Base-by-base conservation (phyloP, 1,139 yeast species). In the Williopsis jadinii region DNA sequence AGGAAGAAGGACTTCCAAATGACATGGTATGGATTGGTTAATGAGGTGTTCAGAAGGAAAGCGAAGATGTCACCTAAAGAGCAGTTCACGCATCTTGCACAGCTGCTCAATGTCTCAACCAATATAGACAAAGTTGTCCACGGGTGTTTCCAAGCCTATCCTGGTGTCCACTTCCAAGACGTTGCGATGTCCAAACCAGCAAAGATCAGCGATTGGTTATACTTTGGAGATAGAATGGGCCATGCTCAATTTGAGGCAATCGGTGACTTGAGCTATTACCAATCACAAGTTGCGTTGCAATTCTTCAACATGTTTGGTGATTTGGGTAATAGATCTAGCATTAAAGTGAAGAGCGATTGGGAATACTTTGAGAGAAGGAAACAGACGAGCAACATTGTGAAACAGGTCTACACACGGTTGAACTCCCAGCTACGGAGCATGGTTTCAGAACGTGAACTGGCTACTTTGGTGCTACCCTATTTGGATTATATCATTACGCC, bases 81-180 rank as follows among this genome's bases (percentile, higher is more conserved):
- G 30, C 75, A 77, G 48, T 76, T 78, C 45, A 56, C 60, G 30
- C 54, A 60, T 8, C 51, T 84, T 41, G 63, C 78, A 5, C 66
- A 70, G 1, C 64, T 70, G 5, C 63, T 81, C 6, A 60, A 66
- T 6, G 69, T 71, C 29, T 68, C 64, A 29, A 71, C 72, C 41
- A 74, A 51, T 40, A 63, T 71, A 47, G 95, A 85, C 40, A 82
- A 77, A 51, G 76, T 88, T 9, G 60, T 84, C 2, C 69, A 69
- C 47, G 95, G 95, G 2, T 82, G 92, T 53, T 90, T 87, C 61
- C 73, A 81, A 38, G 62, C 72, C 36, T 87, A 81, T 56, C 74
- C 71, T 1, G 59, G 57, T 2, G 66, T 75, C 46, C 70, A 77
- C 44, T 75, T 73, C 50, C 80, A 82, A 38, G 95, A 86, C 54